Conservation (phyloP, 176 grass and related monocot genomes). For the Ananas comosus region DNA sequence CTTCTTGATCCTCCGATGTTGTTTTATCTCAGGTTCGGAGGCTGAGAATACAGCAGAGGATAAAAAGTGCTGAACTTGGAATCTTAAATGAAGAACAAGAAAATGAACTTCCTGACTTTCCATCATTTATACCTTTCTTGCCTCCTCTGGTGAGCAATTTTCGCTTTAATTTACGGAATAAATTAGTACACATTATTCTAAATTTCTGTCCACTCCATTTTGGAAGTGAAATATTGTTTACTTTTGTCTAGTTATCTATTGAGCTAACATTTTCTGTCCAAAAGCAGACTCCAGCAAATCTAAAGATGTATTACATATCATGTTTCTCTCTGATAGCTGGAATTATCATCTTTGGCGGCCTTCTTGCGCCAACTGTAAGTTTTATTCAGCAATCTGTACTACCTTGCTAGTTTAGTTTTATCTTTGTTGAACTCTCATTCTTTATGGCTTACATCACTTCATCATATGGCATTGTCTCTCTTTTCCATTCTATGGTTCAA, state of each 20-base stretch:
- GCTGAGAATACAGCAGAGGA: conserved; percentile 97
- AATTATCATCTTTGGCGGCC: conserved; percentile 93
- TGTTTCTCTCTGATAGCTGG: conserved; percentile 82
- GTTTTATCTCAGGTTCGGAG: conserved; percentile 58
- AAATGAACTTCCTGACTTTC: conserved; percentile 92
- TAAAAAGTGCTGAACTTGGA: conserved; percentile 93
- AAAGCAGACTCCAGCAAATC: conserved; percentile 90
- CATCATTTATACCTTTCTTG: conserved; percentile 93
- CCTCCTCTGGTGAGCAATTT: conserved; percentile 66
- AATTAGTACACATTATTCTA: background rate
- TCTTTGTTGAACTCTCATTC: background rate
- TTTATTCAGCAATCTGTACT: background rate
- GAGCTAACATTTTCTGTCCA: conserved; percentile 19
- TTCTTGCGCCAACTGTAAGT: conserved; percentile 97
- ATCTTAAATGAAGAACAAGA: conserved; percentile 66
- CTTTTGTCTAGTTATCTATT: background rate
- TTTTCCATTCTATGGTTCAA: background rate
- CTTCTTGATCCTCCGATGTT: background rate
- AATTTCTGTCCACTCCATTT: background rate
- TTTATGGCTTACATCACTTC: background rate
- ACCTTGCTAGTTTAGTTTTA: background rate
- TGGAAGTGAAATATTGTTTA: background rate
- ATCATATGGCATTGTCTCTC: background rate
- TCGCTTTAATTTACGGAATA: background rate
- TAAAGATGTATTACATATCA: conserved; percentile 82